Base-by-base conservation (phyloP, 805 yeast genomes). In the Starmerella asiatica region DNA sequence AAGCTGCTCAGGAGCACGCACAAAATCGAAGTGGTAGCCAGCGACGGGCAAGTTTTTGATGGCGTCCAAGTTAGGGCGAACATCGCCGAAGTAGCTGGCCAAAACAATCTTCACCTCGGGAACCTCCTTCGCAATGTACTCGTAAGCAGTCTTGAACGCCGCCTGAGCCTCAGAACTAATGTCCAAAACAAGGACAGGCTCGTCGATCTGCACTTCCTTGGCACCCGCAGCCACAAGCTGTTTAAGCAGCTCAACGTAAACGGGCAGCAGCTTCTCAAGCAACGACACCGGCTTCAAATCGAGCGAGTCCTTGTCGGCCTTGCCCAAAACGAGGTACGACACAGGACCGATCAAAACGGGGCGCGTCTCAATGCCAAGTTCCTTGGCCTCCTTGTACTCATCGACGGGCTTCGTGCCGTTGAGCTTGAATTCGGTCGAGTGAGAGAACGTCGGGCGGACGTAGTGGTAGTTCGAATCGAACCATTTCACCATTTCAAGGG, bases 391-490 rank as follows among this genome's bases (percentile, higher is more conserved):
- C 62, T 82, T 76, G 73, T 70, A 91, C 75, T 91, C 96, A 59
- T 79, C 94, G 57, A 91, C 91, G 59, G 98, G 97, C 74, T 91
- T 91, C 58, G 77, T 70, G 60, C 94, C 93, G 67, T 79, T 84
- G 66, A 91, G 80, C 73, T 91, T 86, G 82, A 91, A 91, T 60
- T 78, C 78, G 51, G 96, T 88, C 55, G 84, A 73, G 73, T 85
- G 77, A 42, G 94, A 81, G 74, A 91, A 86, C 54, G 98, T 91
- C 67, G 98, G 98, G 75, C 98, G 83, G 60, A 91, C 97, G 67
- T 91, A 91, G 70, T 91, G 98, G 83, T 91, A 91, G 84, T 91
- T 91, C 52, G 96, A 82, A 69, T 91, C 98, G 58, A 91, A 91
- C 98, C 98, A 91, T 75, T 91, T 91, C 56, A 91, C 98, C 98